phyloP scores from a whole-genome alignment of 148 eudicot species.

The Silene conica region DNA sequence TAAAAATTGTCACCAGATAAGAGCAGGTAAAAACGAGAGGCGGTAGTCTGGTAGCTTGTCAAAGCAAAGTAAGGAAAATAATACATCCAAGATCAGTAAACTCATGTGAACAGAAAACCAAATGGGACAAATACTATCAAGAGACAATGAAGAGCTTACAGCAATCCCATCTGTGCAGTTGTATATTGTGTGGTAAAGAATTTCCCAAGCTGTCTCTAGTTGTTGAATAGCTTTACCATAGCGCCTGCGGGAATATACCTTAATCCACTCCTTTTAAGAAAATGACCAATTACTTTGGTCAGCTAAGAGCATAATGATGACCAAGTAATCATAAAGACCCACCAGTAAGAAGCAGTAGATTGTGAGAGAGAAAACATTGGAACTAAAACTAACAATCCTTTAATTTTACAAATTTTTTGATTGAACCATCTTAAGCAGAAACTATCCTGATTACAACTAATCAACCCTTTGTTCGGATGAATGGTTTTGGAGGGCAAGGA shows the following conservation, averaged over 20 bases:
- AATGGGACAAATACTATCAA: not conserved
- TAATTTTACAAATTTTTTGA: not conserved
- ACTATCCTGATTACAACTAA: no score
- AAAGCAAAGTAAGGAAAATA: not conserved
- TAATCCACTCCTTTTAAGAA: slow-evolving; percentile 75
- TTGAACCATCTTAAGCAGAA: not conserved
- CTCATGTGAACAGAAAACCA: not conserved
- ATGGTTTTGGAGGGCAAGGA: no score
- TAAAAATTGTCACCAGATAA: no score
- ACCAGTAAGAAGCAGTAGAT: not conserved
- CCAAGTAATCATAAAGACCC: not conserved
- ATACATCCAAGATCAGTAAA: not conserved
- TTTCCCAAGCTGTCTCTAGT: slow-evolving; percentile 86
- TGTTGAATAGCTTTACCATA: slow-evolving; percentile 69
- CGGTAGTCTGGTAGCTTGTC: not conserved
- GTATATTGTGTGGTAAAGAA: slow-evolving; percentile 74
- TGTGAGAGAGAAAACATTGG: not conserved
- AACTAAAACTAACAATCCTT: not conserved
- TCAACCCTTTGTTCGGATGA: no score
- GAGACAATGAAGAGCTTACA: slow-evolving; percentile 42
- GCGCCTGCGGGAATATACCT: slow-evolving; percentile 70
- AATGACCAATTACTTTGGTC: slow-evolving; percentile 5
- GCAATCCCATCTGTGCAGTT: slow-evolving; percentile 95
- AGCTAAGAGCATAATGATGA: not conserved
- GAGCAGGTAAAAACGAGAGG: not conserved